Evolutionary conservation across 73 alveolate species (phyloP), one percentile per base, ranked within the genome.

Genomic region (Tetrahymena elliotti): DNA sequence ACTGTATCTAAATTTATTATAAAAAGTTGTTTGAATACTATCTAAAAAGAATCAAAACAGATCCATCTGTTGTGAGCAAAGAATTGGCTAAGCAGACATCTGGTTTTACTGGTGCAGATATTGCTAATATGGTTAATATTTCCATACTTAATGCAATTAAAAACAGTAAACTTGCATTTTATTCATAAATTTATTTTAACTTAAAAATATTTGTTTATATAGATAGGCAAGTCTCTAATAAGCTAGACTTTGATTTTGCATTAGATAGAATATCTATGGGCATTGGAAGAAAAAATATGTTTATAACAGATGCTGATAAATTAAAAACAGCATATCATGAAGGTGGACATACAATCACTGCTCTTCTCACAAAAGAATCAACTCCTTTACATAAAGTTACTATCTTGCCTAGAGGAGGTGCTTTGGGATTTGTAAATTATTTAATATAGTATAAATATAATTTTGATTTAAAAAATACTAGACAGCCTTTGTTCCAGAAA

Each of bases 81-180:
- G 96, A 95, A 92, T 52, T 98, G 7, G 99, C 99, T n/a, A 97
- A 97, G 93, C 93, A 97, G 96, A 98, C 99, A 15, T 97, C 99
- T 6, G 99, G 99, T 20, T 96, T 98, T 95, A 98, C 99, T 54
- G 99, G 99, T 84, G 99, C 99, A 41, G 98, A 96, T 52, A 95
- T 98, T 12, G 96, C 96, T 83, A 96, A 97, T 83, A 92, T 98
- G 36, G 99, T 97, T 34, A 97, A 97, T 84, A 94, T 98, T 7
- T 98, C 99, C 4, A 97, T 97, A 10, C 93, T 97, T 83, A 97
- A 97, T 93, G 99, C 99, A 53, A 97, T 97, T 34, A 97, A 97
- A 47, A 83, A 94, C 16, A 97, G 96, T 31, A 94, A 0, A 68
- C n/a, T 24, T 3, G n/a, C n/a, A n/a, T 68, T 68, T 68, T n/a